A percentile compares a stretch with the other conserved stretches of the same genome.
These are phyloP conservation scores for button mushroom (Agaricus bisporus) DNA, from an alignment of 768 basidiomycete species.

Conservation along the genomic window DNA sequence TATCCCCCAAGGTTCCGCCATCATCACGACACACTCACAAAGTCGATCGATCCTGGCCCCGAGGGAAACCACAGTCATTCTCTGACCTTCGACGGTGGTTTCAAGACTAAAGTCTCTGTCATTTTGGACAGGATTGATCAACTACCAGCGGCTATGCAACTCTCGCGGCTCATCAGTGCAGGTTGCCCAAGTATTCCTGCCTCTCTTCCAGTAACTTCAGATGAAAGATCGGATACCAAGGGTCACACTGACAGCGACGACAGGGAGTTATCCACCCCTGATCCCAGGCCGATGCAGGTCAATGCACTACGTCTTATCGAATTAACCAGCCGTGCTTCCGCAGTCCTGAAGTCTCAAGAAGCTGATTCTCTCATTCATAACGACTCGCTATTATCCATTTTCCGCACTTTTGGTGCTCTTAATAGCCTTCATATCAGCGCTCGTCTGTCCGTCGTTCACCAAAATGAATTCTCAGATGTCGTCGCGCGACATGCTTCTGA, in stretches of 20 bases:
- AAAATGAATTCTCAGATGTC: conserved; percentile 63
- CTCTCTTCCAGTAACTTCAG: conserved; percentile 9
- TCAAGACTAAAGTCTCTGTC: conserved; percentile 59
- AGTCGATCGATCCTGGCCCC: not conserved
- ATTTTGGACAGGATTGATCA: conserved; percentile 81
- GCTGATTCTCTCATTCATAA: conserved; percentile 62
- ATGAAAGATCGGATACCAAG: conserved; percentile 22
- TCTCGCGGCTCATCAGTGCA: conserved; percentile 65
- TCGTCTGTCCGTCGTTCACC: conserved; percentile 69
- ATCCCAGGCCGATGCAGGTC: conserved; percentile 36
- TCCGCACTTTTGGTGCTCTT: conserved; percentile 72
- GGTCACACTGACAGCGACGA: not conserved
- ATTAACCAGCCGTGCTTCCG: conserved; percentile 81
- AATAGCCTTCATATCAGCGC: conserved; percentile 62
- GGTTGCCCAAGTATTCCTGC: not conserved
- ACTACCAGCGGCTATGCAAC: conserved; percentile 74
- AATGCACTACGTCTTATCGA: conserved; percentile 87
- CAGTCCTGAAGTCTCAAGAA: conserved; percentile 76
- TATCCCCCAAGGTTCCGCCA: conserved; percentile 63
- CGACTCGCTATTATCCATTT: conserved; percentile 69
- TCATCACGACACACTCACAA: conserved; percentile 3
- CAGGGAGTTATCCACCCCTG: not conserved
- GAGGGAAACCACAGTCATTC: conserved; percentile 9
- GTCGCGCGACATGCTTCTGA: conserved; percentile 57
- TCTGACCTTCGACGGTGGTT: conserved; percentile 26